phyloP scores from a whole-genome alignment of 768 basidiomycete species.

The Lactarius akahatsu region DNA sequence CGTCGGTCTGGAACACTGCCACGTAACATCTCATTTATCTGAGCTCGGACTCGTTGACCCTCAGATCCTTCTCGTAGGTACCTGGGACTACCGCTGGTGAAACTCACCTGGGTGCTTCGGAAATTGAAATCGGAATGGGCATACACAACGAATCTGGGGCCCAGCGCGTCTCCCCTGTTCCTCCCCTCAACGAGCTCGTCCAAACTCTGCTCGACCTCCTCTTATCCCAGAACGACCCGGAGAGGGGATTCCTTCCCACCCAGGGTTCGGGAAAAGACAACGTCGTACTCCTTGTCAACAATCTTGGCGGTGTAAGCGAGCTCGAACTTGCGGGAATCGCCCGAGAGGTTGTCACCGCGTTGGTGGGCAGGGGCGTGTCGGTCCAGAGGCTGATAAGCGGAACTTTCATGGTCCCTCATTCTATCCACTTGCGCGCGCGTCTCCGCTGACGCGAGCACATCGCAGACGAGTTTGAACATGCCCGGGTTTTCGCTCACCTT shows the following conservation, averaged over 20 bases:
- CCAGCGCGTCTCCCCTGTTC: conserved; percentile 64
- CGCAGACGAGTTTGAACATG: conserved; percentile 87
- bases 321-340: conserved; percentile 75
- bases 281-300: conserved; percentile 82
- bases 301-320: conserved; percentile 82
- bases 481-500: conserved; percentile 88
- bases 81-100: conserved; percentile 68
- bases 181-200: conserved; percentile 67
- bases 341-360: conserved; percentile 54
- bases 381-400: conserved; percentile 69
- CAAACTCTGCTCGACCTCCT: conserved; percentile 68
- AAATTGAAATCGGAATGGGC: conserved; percentile 88
- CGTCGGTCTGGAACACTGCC: conserved; percentile 85
- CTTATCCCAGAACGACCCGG: conserved; percentile 68
- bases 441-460: conserved; percentile 2
- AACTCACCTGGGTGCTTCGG: conserved; percentile 54
- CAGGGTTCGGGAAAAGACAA: conserved; percentile 58
- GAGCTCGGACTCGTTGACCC: conserved; percentile 4
- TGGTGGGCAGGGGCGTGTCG: conserved; percentile 56
- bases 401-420: conserved; percentile 72
- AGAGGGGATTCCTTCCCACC: conserved; percentile 77
- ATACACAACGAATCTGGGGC: conserved; percentile 90
- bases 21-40: conserved; percentile 44
- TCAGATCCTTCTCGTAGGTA: conserved; percentile 45
- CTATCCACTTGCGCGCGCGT: background rate